A percentile compares a stretch with the other conserved stretches of the same genome.
phyloP scores from a whole-genome alignment of 1,284 basidiomycete genomes.

The Sanghuangporus baumii region DNA sequence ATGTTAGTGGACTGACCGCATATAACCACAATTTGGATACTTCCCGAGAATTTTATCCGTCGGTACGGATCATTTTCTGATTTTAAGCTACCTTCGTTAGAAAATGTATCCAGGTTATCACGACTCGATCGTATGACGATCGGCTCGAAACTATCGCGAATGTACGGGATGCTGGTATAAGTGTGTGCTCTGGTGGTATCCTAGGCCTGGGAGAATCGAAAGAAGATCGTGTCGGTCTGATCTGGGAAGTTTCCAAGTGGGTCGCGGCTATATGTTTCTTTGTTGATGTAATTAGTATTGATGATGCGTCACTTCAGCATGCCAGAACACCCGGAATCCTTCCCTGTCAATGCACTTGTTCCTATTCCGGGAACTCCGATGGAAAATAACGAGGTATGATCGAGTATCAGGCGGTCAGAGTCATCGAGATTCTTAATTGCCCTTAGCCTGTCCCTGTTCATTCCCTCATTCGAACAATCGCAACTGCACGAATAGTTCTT shows the following conservation, averaged over 20 bases:
- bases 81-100: constrained; percentile 7
- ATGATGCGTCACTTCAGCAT: constrained; percentile 46
- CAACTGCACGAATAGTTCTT: constrained; percentile 90
- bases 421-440: constrained; percentile 9
- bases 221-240: constrained; percentile 87
- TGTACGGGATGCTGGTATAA: constrained; percentile 93
- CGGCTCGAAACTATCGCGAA: constrained; percentile 85
- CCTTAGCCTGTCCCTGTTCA: constrained; percentile 73
- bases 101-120: constrained; percentile 68
- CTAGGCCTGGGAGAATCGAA: constrained; percentile 92
- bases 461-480: constrained; percentile 88
- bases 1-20: constrained; percentile 81
- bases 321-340: constrained; percentile 94
- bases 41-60: constrained; percentile 93
- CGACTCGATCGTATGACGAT: constrained; percentile 92
- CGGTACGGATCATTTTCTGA: constrained; percentile 40
- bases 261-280: constrained; percentile 22
- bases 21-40: constrained; percentile 99
- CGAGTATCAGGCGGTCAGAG: constrained; percentile 17
- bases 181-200: constrained; percentile 96
- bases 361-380: constrained; percentile 73
- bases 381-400: constrained; percentile 60
- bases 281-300: neutral
- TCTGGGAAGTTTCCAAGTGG: constrained; percentile 89
- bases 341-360: constrained; percentile 95